These are phyloP conservation scores for Epichloe bromicola DNA, from an alignment of 2,329 filamentous ascomycete genomes.

Conservation along the genomic window DNA sequence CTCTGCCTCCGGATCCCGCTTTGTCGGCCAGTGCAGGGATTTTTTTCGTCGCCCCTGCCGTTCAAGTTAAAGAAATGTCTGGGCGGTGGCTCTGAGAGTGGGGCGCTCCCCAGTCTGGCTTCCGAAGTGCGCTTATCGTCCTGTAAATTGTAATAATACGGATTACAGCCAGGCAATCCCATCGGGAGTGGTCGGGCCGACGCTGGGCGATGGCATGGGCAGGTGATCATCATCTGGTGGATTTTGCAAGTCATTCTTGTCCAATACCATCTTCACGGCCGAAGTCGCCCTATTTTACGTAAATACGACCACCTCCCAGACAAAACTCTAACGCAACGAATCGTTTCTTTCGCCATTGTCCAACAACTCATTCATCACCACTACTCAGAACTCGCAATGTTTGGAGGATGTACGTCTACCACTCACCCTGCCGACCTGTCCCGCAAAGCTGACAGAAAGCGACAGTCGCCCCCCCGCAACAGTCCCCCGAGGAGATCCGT, in stretches of 20 bases:
- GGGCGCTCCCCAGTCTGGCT: background rate
- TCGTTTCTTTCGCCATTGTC: background rate
- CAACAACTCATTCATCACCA: background rate
- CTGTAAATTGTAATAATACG: too few species aligned
- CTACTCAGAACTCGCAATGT: conserved; percentile 9
- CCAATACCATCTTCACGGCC: conserved; percentile 3
- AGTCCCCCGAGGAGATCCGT: conserved; percentile 57
- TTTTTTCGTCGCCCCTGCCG: conserved; percentile 2
- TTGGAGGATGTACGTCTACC: conserved; percentile 28
- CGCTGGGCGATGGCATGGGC: conserved; percentile 4
- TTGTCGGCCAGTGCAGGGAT: conserved; percentile 5
- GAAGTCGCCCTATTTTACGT: conserved; percentile 14
- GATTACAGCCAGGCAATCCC: background rate
- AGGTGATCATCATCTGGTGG: background rate
- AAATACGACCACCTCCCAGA: conserved; percentile 5
- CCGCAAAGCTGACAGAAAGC: conserved; percentile 10
- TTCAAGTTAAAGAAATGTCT: background rate
- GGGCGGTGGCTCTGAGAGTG: background rate
- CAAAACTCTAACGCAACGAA: background rate
- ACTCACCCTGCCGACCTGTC: background rate
- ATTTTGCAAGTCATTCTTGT: background rate
- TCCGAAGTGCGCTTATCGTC: too few species aligned
- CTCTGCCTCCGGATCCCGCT: conserved; percentile 1
- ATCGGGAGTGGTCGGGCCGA: conserved; percentile 11
- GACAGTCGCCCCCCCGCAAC: conserved; percentile 53